Conservation (phyloP, 2,329 filamentous ascomycete species). For the Epichloe elymi region DNA sequence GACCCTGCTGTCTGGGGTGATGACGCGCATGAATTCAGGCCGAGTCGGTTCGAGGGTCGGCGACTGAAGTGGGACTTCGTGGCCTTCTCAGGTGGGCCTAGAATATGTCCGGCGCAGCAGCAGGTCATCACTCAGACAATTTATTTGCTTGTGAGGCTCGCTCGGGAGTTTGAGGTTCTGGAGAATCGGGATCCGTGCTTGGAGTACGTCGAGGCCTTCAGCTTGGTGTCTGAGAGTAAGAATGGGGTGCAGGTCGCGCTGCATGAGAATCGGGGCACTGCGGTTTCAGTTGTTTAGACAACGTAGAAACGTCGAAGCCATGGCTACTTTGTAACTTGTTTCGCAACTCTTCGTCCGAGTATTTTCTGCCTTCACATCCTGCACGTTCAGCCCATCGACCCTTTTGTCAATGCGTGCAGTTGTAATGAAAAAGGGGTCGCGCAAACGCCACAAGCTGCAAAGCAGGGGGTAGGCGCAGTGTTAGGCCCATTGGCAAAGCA, state of each 20-base stretch:
- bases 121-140: background rate
- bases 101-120: constrained; percentile 4
- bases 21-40: constrained; percentile 1
- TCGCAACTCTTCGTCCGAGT: no score
- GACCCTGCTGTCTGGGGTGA: constrained; percentile 1
- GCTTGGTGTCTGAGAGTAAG: constrained; percentile 1
- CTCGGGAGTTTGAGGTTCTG: background rate
- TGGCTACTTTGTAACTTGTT: no score
- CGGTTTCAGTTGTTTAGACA: no score
- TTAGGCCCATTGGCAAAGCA: no score
- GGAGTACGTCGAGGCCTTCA: constrained; percentile 2
- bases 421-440: no score
- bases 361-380: no score
- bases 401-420: no score
- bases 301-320: no score
- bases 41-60: background rate
- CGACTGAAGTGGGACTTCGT: constrained; percentile 1
- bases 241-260: constrained; percentile 1
- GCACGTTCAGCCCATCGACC: no score
- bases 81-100: constrained; percentile 1
- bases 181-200: constrained; percentile 3
- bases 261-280: background rate
- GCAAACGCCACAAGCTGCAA: no score
- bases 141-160: constrained; percentile 1
- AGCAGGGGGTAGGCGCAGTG: no score